A percentile compares a stretch with the other conserved stretches of the same genome.
phyloP scores from a whole-genome alignment of 106 monocot species.

The Chionographis japonica region DNA sequence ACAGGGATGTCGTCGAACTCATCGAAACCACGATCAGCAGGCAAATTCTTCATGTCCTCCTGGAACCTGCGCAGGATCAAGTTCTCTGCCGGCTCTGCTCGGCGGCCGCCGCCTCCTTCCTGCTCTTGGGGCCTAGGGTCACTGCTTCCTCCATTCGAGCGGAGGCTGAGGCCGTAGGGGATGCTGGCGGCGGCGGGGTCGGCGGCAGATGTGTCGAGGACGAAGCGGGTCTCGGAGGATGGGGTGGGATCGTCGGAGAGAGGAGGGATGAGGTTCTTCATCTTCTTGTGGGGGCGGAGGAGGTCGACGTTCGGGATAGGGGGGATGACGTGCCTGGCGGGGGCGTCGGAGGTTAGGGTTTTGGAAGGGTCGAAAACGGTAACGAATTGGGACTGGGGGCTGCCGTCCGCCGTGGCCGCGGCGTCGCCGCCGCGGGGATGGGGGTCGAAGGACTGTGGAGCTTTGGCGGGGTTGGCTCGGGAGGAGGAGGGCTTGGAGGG shows the following conservation, averaged over 20 bases:
- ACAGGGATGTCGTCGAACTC: conserved; percentile 66
- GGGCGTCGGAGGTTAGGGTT: conserved; percentile 21
- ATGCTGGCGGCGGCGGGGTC: conserved; percentile 5
- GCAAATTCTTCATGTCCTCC: conserved; percentile 44
- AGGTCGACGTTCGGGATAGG: conserved; percentile 65
- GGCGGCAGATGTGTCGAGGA: conserved; percentile 39
- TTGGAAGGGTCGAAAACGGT: conserved; percentile 79
- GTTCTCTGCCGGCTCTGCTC: neutral
- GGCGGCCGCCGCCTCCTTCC: neutral
- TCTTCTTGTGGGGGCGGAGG: neutral
- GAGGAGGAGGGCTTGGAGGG: conserved; percentile 30
- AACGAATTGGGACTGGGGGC: conserved; percentile 44
- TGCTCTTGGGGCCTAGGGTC: neutral
- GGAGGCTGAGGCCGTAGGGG: conserved; percentile 66
- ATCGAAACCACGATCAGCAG: conserved; percentile 72
- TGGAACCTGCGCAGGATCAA: conserved; percentile 15
- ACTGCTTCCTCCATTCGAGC: conserved; percentile 10
- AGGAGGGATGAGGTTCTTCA: too few relatives aligned
- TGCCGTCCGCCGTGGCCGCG: neutral
- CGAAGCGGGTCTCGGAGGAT: conserved; percentile 18
- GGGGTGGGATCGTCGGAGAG: too few relatives aligned
- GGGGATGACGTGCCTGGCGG: conserved; percentile 32
- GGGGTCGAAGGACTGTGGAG: conserved; percentile 8
- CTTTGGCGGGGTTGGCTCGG: conserved; percentile 6
- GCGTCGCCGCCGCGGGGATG: neutral